Evolutionary conservation across 441 rosid genomes (phyloP).

Genomic region (Cnidoscolus chayamansa): DNA sequence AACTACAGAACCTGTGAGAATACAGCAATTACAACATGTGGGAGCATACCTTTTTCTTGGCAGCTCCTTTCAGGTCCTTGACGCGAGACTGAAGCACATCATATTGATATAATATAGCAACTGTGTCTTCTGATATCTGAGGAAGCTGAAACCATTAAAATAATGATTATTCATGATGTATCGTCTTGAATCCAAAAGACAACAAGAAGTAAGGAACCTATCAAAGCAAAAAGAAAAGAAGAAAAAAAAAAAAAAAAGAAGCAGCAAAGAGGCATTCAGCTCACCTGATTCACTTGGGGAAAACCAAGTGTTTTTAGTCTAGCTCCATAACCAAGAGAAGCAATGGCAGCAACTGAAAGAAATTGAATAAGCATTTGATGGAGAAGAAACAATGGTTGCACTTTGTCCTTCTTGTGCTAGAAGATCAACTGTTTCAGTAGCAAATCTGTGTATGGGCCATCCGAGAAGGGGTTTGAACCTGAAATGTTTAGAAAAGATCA

Average conservation of each 20-base stretch:
- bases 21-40: not conserved
- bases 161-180: slow-evolving; percentile 10
- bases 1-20: slow-evolving; percentile 4
- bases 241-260: too few relatives aligned
- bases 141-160: slow-evolving; percentile 66
- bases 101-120: slow-evolving; percentile 74
- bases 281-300: slow-evolving; percentile 71
- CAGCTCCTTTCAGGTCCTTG: slow-evolving; percentile 68
- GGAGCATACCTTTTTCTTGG: slow-evolving; percentile 77
- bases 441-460: slow-evolving; percentile 83
- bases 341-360: slow-evolving; percentile 67
- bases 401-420: slow-evolving; percentile 95
- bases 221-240: not conserved
- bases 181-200: slow-evolving; percentile 12
- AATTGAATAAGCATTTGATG: slow-evolving; percentile 62
- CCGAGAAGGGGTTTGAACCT: slow-evolving; percentile 91
- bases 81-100: slow-evolving; percentile 83
- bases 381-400: slow-evolving; percentile 83
- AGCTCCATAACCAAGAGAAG: slow-evolving; percentile 71
- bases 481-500: slow-evolving; percentile 13
- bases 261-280: not conserved
- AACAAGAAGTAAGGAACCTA: not conserved
- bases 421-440: slow-evolving; percentile 83
- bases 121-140: slow-evolving; percentile 61
- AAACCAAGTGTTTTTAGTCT: slow-evolving; percentile 56